A percentile compares a stretch with the other conserved stretches of the same genome.
phyloP scores from a whole-genome alignment of 108 stramenopile genomes.

The Poteriospumella lacustris region DNA sequence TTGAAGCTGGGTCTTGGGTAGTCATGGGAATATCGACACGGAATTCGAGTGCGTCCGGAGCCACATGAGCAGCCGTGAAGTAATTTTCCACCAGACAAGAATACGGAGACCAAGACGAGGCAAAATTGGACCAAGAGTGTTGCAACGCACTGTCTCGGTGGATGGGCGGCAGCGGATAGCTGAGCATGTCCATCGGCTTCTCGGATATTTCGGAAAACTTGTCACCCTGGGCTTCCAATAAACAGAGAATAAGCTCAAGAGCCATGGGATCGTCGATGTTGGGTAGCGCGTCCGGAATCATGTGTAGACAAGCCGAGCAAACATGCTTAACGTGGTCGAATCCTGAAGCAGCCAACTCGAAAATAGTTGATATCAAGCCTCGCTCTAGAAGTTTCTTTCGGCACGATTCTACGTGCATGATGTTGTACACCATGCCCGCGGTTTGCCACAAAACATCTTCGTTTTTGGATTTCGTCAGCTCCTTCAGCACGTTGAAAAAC shows the following conservation, averaged over 20 bases:
- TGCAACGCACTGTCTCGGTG: too few species aligned
- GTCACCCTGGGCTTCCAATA: constrained; percentile 24
- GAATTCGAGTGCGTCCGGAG: too few species aligned
- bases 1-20: too few species aligned
- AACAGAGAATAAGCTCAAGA: neutral
- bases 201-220: constrained; percentile 11
- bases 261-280: constrained; percentile 21
- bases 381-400: neutral
- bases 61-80: neutral
- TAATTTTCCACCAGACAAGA: neutral
- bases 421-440: constrained; percentile 19
- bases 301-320: constrained; percentile 22
- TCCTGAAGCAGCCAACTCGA: constrained; percentile 13
- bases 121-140: neutral
- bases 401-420: neutral
- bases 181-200: neutral
- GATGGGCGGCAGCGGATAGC: too few species aligned
- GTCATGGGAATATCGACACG: too few species aligned
- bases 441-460: constrained; percentile 31
- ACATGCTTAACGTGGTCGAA: constrained; percentile 9
- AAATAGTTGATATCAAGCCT: neutral
- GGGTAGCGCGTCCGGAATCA: neutral
- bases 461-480: neutral
- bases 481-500: constrained; percentile 2
- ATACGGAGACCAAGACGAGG: neutral